Evolutionary conservation across 345 rosid species (phyloP).

Genomic region (Hevea brasiliensis): DNA sequence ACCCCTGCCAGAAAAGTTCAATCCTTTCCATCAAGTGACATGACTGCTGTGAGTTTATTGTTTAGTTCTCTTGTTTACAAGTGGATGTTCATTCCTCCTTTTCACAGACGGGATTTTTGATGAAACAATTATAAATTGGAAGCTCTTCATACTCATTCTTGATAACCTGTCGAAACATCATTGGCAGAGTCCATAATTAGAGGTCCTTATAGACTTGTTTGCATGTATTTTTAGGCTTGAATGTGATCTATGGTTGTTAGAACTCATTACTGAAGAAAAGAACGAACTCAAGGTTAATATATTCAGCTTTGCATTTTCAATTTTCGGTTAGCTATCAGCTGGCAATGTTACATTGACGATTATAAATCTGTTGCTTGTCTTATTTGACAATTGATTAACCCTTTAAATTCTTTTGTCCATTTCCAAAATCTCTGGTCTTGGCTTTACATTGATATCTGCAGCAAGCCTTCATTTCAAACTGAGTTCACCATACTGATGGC

Average conservation of each 20-base stretch:
- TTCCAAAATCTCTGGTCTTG: not conserved
- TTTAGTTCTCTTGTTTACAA: not conserved
- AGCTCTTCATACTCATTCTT: not conserved
- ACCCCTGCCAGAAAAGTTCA: slow-evolving; percentile 77
- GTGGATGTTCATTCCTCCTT: not conserved
- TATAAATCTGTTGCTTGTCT: not conserved
- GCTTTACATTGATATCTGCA: not conserved
- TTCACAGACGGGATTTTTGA: not conserved
- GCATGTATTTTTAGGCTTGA: not conserved
- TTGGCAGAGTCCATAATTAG: not conserved
- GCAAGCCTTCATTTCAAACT: not conserved
- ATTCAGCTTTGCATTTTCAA: not conserved
- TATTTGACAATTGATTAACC: not conserved
- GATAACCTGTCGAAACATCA: not conserved
- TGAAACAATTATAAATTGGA: not conserved
- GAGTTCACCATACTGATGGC: not conserved
- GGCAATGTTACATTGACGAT: not conserved
- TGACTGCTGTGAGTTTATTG: slow-evolving; percentile 56
- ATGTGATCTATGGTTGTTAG: slow-evolving; percentile 15
- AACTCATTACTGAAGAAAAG: slow-evolving; percentile 56
- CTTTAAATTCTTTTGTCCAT: not conserved
- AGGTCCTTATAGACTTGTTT: not conserved
- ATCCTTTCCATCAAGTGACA: slow-evolving; percentile 48
- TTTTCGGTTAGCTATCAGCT: not conserved
- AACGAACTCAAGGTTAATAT: slow-evolving; percentile 58